Base-by-base conservation (phyloP, 192 early-diverging fungal species). In the Gamsiella multidivaricata region DNA sequence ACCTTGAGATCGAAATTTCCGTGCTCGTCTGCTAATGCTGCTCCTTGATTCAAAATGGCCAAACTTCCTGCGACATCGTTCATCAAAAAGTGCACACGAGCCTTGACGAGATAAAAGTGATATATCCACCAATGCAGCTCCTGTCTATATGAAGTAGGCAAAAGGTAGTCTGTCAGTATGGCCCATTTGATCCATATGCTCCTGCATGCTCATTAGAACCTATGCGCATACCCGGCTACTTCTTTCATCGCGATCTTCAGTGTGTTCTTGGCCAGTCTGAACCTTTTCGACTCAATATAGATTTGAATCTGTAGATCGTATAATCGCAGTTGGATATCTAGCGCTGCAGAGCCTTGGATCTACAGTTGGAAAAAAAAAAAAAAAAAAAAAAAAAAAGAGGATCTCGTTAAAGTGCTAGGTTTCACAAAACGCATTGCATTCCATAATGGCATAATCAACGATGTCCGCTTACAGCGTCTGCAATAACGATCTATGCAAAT, bases 1-100 rank as follows among this genome's bases (percentile, higher is more conserved):
- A 78, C 74, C 65, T 78, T 69, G n/a, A 78, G 31, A 6, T 78
- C 74, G 37, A 69, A 78, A 23, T 78, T 66, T 36, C 65, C 61
- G 11, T 49, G 50, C 25, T 58, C 9, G 3, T 78, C 65, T 22
- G 74, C 74, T 0, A 78, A 26, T 0, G 66, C 39, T 17, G 65
- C 74, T 15, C 74, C 74, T 25, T 78, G 53, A 31, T 68, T 62
- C 26, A 78, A 22, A 1, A 61, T 59, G 3, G 41, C 36, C 47
- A 78, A n/a, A 46, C 74, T 78, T 2, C 66, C 66, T 18, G 65
- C 60, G 17, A 69, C 14, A 23, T 78, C 74, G 14, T 78, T 47
- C 34, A 51, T 58, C 39, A 78, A 33, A 33, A 78, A 78, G 36
- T 53, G 34, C 2, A 78, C 54, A 14, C 53, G 58, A 9, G 65